Conservation (phyloP, 345 rosid genomes). For the Isatis tinctoria region DNA sequence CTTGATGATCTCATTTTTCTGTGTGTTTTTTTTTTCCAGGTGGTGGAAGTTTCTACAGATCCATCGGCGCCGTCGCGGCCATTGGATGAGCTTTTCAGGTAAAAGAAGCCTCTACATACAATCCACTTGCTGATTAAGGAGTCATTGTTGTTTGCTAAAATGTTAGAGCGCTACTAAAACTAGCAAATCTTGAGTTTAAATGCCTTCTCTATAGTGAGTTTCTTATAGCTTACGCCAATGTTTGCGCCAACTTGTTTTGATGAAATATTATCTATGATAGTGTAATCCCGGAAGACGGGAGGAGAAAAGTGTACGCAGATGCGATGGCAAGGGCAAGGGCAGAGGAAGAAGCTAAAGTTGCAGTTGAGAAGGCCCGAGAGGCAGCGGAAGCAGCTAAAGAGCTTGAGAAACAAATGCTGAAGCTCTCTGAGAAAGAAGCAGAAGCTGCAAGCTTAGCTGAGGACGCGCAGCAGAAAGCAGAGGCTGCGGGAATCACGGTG, state of each 20-base stretch:
- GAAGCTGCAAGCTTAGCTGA: constrained; percentile 52
- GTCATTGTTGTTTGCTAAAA: neutral
- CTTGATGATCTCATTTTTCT: neutral
- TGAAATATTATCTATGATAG: constrained; percentile 31
- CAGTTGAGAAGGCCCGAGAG: constrained; percentile 56
- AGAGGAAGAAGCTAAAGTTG: constrained; percentile 56
- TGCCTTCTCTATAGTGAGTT: neutral
- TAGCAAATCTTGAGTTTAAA: neutral
- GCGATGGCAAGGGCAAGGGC: constrained; percentile 55
- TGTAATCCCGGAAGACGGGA: constrained; percentile 79
- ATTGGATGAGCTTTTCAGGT: constrained; percentile 84
- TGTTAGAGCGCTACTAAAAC: neutral
- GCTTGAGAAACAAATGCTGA: constrained; percentile 40
- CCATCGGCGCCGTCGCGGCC: constrained; percentile 74
- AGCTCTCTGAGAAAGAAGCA: constrained; percentile 55
- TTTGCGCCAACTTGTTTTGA: neutral
- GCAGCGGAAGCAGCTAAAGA: constrained; percentile 50
- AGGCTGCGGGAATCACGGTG: constrained; percentile 45
- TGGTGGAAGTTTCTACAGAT: constrained; percentile 69
- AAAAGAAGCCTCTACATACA: neutral
- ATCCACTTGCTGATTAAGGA: neutral
- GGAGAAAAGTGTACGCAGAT: constrained; percentile 73
- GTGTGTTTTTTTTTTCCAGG: constrained; percentile 35
- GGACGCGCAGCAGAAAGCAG: constrained; percentile 59
- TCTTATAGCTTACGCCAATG: neutral